phyloP scores from a whole-genome alignment of 768 basidiomycete species.

The Suillus ampliporus region DNA sequence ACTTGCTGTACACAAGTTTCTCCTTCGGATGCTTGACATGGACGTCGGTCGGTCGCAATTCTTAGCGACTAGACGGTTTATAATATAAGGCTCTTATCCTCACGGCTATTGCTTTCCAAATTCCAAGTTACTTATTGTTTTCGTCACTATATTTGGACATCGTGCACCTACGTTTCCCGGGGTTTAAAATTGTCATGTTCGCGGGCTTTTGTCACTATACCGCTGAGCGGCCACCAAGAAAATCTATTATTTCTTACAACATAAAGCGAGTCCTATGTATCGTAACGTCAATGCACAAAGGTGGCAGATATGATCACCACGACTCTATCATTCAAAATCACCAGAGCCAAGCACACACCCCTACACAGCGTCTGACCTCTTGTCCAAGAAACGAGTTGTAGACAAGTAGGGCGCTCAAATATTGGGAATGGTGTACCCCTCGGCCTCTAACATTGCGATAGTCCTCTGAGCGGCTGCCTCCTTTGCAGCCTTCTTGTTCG shows the following conservation, averaged over 20 bases:
- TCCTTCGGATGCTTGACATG: background rate
- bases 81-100: too few relatives aligned
- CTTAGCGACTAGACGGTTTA: background rate
- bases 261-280: background rate
- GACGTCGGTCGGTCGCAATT: background rate
- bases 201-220: background rate
- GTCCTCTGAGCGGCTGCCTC: background rate
- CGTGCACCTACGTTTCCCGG: background rate
- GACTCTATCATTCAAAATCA: background rate
- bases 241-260: background rate
- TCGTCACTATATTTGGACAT: too few relatives aligned
- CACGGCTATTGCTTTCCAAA: too few relatives aligned
- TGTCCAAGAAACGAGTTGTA: background rate
- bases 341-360: background rate
- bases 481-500: background rate
- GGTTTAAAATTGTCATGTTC: background rate
- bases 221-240: background rate
- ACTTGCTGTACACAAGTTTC: too few relatives aligned
- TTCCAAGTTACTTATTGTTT: too few relatives aligned
- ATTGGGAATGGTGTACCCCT: background rate
- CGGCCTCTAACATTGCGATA: background rate
- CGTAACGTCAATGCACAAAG: background rate
- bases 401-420: background rate
- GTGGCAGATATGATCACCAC: too few relatives aligned
- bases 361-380: background rate